A percentile compares a stretch with the other conserved stretches of the same genome.
Evolutionary conservation across 495 filamentous ascomycete species (phyloP).

Genomic region (Niebla homalea): DNA sequence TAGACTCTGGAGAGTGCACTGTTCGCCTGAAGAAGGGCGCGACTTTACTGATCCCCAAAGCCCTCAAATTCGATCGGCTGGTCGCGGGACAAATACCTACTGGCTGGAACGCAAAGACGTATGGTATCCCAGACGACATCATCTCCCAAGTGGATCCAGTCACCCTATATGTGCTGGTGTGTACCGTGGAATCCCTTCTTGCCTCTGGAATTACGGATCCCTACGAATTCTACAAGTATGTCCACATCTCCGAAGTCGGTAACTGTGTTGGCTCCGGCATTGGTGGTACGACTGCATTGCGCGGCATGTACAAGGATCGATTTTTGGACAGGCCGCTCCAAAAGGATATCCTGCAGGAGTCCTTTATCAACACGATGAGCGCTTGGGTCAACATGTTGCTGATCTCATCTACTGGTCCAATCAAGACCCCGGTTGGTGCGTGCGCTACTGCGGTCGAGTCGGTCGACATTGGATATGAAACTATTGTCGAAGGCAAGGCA

Average conservation of each 20-base stretch:
- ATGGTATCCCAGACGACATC: slow-evolving; percentile 95
- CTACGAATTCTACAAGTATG: slow-evolving; percentile 99
- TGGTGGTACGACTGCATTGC: slow-evolving; percentile 79
- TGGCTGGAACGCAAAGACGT: slow-evolving; percentile 89
- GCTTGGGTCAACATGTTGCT: slow-evolving; percentile 99
- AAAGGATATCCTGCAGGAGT: slow-evolving; percentile 98
- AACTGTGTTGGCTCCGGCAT: slow-evolving; percentile 98
- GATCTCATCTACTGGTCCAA: slow-evolving; percentile 89
- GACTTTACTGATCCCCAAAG: slow-evolving; percentile 88
- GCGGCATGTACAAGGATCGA: slow-evolving; percentile 97
- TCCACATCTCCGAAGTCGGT: slow-evolving; percentile 93
- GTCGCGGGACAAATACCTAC: slow-evolving; percentile 95
- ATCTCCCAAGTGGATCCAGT: slow-evolving; percentile 95
- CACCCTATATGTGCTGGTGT: slow-evolving; percentile 86
- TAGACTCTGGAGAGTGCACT: slow-evolving; percentile 88
- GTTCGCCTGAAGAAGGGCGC: slow-evolving; percentile 92
- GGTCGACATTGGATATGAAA: slow-evolving; percentile 93
- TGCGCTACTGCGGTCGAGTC: slow-evolving; percentile 97
- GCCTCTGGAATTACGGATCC: slow-evolving; percentile 96
- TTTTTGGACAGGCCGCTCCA: slow-evolving; percentile 96
- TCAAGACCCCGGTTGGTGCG: slow-evolving; percentile 96
- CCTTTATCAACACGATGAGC: slow-evolving; percentile 99
- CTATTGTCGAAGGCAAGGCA: slow-evolving; percentile 94
- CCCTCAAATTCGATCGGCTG: slow-evolving; percentile 87
- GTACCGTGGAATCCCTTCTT: slow-evolving; percentile 79